Evolutionary conservation across 2,329 filamentous ascomycete species (phyloP).

Genomic region (Trematosphaeria pertusa): DNA sequence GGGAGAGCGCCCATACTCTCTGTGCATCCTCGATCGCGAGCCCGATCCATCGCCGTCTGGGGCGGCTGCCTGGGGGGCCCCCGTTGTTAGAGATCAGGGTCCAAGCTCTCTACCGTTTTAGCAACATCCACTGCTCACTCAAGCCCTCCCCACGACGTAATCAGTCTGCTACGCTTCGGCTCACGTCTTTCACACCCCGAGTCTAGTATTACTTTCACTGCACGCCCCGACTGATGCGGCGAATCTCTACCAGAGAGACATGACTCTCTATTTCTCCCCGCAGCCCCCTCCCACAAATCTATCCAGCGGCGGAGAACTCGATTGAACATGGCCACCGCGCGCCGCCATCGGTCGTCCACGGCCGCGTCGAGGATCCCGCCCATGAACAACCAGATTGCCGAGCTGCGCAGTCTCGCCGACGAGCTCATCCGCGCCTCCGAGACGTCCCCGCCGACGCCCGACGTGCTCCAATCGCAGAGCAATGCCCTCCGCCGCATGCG

Average conservation of each 20-base stretch:
- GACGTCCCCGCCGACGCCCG: constrained; percentile 32
- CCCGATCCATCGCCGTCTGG: not conserved
- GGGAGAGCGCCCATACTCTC: too few species aligned
- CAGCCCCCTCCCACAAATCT: constrained; percentile 27
- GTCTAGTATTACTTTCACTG: too few species aligned
- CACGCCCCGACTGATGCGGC: too few species aligned
- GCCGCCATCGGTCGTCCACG: constrained; percentile 48
- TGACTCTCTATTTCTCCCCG: constrained; percentile 31
- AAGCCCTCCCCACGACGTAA: constrained; percentile 6
- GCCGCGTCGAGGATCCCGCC: constrained; percentile 53
- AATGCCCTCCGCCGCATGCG: constrained; percentile 70
- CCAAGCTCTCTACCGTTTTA: constrained; percentile 25
- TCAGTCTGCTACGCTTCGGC: not conserved
- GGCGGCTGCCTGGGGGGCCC: constrained; percentile 22
- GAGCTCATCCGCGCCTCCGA: constrained; percentile 43
- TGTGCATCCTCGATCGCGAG: too few species aligned
- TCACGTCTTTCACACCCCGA: constrained; percentile 2
- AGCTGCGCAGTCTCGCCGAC: constrained; percentile 47
- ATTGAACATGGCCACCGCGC: constrained; percentile 44
- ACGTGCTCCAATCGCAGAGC: constrained; percentile 46
- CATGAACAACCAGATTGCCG: constrained; percentile 61
- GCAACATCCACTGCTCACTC: constrained; percentile 10
- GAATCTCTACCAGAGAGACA: constrained; percentile 41
- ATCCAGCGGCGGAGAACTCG: constrained; percentile 34
- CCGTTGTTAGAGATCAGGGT: constrained; percentile 23